Base-by-base conservation (phyloP, 2,329 filamentous ascomycete genomes). In the Pestalotiopsis sp. region DNA sequence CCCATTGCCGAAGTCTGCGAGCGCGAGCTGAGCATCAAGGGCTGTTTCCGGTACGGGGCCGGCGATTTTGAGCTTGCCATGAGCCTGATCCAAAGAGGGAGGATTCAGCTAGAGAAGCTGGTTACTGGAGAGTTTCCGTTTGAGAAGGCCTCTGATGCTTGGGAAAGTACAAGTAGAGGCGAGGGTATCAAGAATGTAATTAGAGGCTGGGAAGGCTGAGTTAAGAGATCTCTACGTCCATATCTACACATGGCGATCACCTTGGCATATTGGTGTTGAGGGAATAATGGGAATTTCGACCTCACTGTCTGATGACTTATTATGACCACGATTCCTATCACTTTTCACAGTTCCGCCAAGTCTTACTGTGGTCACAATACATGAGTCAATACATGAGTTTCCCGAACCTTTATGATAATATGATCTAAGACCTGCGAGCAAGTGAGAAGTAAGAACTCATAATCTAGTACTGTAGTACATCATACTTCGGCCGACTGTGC, bases 61-160 rank as follows among this genome's bases (percentile, higher is more conserved):
- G 95, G 95, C 20, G 95, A 98, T 80, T 98, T 98, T 81, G 88
- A 91, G 78, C 88, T 95, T 5, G 94, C 94, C 4, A 86, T 98
- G 60, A 89, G 93, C 71, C 85, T 98, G 70, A 89, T 97, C 1
- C 86, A 87, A 6, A 86, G 83, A 27, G 93, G 93, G 62, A 90
- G 89, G 78, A 88, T 98, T 52, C 89, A 92, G 58, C 92, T 94
- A 69, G 97, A 96, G 88, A 89, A 89, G 79, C 85, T 98, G 70
- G 90, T 98, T 72, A 93, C 92, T 14, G 87, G 87, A 38, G 89
- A 90, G 36, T 94, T 98, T 64, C 85, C 87, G 64, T 98, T 98
- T 77, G 84, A 88, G 73, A 86, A 96, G 71, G 95, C 95, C 0
- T 94, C 97, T 82, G 85, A 92, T 76, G 95, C 95, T 0, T 98